These are phyloP conservation scores for Wakefieldia striispora DNA, from an alignment of 768 basidiomycete species.

Conservation along the genomic window DNA sequence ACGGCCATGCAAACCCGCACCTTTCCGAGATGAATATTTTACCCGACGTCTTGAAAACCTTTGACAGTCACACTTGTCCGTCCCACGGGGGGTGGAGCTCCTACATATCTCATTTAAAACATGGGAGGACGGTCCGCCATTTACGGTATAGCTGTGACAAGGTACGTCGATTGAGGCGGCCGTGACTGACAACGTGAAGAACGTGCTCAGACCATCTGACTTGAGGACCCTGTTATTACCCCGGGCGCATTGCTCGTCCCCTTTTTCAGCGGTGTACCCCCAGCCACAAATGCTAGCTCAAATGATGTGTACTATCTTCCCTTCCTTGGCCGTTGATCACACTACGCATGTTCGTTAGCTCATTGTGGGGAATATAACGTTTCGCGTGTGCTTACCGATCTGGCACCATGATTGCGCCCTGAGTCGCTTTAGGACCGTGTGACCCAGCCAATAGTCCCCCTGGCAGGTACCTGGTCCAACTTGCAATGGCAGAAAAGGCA, in stretches of 20 bases:
- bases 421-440: slow-evolving; percentile 3
- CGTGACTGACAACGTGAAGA: slow-evolving; percentile 9
- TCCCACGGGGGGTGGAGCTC: slow-evolving; percentile 13
- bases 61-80: not conserved
- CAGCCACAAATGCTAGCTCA: not conserved
- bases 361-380: slow-evolving; percentile 25
- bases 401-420: slow-evolving; percentile 16
- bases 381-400: slow-evolving; percentile 15
- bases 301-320: not conserved
- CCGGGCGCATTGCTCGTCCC: not conserved
- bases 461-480: slow-evolving; percentile 9
- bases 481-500: not conserved
- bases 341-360: slow-evolving; percentile 18
- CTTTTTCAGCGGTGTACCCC: not conserved
- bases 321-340: slow-evolving; percentile 11
- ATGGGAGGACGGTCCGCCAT: slow-evolving; percentile 1
- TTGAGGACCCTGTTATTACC: not conserved
- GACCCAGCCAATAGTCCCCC: slow-evolving; percentile 4
- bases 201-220: slow-evolving; percentile 6
- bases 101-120: slow-evolving; percentile 2
- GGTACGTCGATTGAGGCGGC: slow-evolving; percentile 3
- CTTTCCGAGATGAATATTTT: slow-evolving; percentile 13
- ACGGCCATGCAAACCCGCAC: not conserved
- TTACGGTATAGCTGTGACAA: slow-evolving; percentile 11
- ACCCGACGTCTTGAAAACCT: slow-evolving; percentile 5